Evolutionary conservation across 768 basidiomycete species (phyloP), one percentile per base, ranked within the genome.

Genomic region (Mycena olivaceomarginata): DNA sequence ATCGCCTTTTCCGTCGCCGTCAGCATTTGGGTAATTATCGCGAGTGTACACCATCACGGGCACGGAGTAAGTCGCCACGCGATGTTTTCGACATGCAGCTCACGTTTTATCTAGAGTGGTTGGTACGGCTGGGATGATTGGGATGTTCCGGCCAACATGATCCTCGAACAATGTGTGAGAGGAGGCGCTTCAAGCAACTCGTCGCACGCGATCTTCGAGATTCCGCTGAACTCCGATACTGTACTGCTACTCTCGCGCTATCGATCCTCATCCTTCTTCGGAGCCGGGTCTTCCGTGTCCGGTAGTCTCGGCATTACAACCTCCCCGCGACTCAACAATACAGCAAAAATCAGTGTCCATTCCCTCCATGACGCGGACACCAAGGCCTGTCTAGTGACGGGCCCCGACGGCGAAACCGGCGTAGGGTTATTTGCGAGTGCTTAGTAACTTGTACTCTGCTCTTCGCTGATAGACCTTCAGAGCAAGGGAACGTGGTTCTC

Each of bases 401-500:
- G 70, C 4, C 1, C 40, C 18, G 59, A 64, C 15, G 65, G 57
- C 20, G 65, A 68, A 51, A 39, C 37, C 7, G 73, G 77, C 31
- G 65, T 78, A 13, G 69, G 64, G 4, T 63, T 78, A n/a, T 75
- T 78, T 20, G 77, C 75, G 16, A 10, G 73, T 75, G 1, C 22
- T 31, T 20, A 4, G 15, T 25, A 25, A 2, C 43, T 4, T 3
- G 31, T 31, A 31, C 31, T 31, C 31, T 4, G 51, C 31, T 31
- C 31, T 31, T 31, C 31, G 31, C 31, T 65, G 20, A 71, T 16
- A 1, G 9, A 3, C 15, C 15, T 22, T 20, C 16, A 77, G 76
- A 57, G 60, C 22, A 53, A 43, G 46, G 56, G 48, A 10, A 53
- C 22, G 7, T 67, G 41, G 63, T 16, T 25, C 20, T 62, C 46